Evolutionary conservation across 2,329 filamentous ascomycete genomes (phyloP), one percentile per base, ranked within the genome.

Genomic region (Colletotrichum lini): DNA sequence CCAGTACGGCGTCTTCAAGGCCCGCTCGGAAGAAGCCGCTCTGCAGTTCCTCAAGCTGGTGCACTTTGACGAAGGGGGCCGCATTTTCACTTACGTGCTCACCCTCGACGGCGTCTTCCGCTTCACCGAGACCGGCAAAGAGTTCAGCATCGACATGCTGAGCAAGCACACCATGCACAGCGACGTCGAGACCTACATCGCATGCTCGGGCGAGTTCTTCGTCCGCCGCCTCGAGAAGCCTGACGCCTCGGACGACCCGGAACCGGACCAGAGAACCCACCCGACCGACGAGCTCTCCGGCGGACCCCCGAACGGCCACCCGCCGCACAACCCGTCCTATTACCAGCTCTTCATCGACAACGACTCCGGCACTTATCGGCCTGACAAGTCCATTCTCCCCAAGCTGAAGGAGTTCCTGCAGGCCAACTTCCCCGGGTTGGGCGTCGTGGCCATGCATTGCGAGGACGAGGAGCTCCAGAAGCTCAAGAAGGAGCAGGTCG

Each of bases 81-180:
- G 95, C 15, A 90, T 97, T 67, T 98, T 96, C 78, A 98, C 96
- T 26, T 98, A 98, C 76, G 92, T 98, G 35, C 85, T 98, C 26
- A 97, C 94, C 0, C 87, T 98, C 8, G 96, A 98, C 78, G 93
- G 92, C 6, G 87, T 96, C 64, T 89, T 97, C 78, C 92, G 95
- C 56, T 98, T 98, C 82, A 98, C 96, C 1, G 96, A 98, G 81
- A 98, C 96, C 0, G 96, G 96, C 40, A 96, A 96, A 76, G 95
- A 98, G 77, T 98, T 98, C 71, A 94, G 95, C 63, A 94, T 98
- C 77, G 96, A 98, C 82, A 86, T 98, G 80, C 83, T 98, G 77
- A 95, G 92, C 80, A 98, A 98, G 80, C 96, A 98, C 81, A 97
- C 94, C 50, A 98, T 98, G 94, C 96, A 98, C 83, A 96, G 94